Evolutionary conservation across 257 asterid species (phyloP).

Genomic region (Penstemon barbatus): DNA sequence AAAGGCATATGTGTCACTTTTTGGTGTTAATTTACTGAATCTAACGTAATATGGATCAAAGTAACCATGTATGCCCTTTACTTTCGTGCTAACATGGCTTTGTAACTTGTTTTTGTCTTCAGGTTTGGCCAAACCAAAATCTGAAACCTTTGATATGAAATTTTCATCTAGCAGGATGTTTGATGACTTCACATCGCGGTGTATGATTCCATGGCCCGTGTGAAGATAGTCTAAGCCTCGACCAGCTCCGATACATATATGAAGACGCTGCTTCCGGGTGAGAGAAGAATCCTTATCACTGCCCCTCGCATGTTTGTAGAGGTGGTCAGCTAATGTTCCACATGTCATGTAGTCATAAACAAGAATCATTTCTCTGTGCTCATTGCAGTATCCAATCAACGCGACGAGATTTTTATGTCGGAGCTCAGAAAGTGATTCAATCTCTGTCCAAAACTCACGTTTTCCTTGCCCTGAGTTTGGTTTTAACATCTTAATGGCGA

Average conservation of each 20-base stretch:
- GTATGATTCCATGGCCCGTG: too few species aligned
- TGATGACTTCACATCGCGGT: too few species aligned
- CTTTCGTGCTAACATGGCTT: not conserved
- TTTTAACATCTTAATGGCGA: constrained; percentile 49
- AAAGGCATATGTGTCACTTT: constrained; percentile 53
- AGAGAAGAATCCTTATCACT: too few species aligned
- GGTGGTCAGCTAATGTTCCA: constrained; percentile 47
- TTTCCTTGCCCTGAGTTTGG: constrained; percentile 46
- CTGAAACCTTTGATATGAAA: too few species aligned
- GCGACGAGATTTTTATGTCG: constrained; percentile 51
- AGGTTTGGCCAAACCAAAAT: constrained; percentile 36
- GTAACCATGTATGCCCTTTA: too few species aligned
- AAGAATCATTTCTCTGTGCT: constrained; percentile 44
- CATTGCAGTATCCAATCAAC: constrained; percentile 55
- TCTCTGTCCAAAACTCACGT: constrained; percentile 48
- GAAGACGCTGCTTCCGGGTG: too few species aligned
- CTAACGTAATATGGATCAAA: too few species aligned
- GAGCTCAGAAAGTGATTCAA: constrained; percentile 45
- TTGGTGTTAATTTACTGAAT: too few species aligned
- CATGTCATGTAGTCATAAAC: constrained; percentile 45
- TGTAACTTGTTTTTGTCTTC: constrained; percentile 36
- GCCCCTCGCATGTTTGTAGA: too few species aligned
- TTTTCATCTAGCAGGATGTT: too few species aligned
- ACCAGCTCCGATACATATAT: too few species aligned
- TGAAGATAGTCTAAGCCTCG: too few species aligned